Conservation (phyloP, 2,329 filamentous ascomycete genomes). For the Cryphonectria radicalis region DNA sequence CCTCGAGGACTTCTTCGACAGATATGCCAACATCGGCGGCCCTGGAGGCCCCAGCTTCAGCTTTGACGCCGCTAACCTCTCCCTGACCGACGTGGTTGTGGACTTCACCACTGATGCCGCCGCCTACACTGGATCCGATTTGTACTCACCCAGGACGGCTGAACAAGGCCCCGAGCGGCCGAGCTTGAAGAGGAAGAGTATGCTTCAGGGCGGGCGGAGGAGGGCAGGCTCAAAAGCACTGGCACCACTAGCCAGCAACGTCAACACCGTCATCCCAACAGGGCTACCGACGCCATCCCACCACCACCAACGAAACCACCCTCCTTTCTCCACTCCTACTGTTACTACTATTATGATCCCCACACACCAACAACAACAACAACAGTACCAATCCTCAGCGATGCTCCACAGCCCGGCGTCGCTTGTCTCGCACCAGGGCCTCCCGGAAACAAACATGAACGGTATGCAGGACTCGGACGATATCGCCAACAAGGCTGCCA, state of each 20-base stretch:
- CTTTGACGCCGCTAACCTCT: slow-evolving; percentile 77
- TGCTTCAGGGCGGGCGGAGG: slow-evolving; percentile 43
- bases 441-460: slow-evolving; percentile 36
- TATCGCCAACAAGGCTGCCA: slow-evolving; percentile 40
- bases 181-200: slow-evolving; percentile 56
- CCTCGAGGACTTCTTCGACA: slow-evolving; percentile 84
- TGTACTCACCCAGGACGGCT: slow-evolving; percentile 49
- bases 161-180: slow-evolving; percentile 40
- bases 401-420: slow-evolving; percentile 41
- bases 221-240: slow-evolving; percentile 46
- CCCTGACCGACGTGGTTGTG: slow-evolving; percentile 67
- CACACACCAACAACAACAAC: neutral
- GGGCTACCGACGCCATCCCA: slow-evolving; percentile 35
- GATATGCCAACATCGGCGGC: slow-evolving; percentile 66
- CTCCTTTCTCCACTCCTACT: slow-evolving; percentile 11
- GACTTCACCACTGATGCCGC: slow-evolving; percentile 66
- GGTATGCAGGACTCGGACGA: slow-evolving; percentile 43
- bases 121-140: slow-evolving; percentile 53
- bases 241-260: slow-evolving; percentile 41
- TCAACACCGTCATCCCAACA: slow-evolving; percentile 38
- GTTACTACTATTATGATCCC: slow-evolving; percentile 30
- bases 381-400: slow-evolving; percentile 35
- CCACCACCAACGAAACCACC: slow-evolving; percentile 23
- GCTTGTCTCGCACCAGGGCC: slow-evolving; percentile 25
- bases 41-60: slow-evolving; percentile 62